phyloP scores from a whole-genome alignment of 495 filamentous ascomycete species.

The Jackrogersella multiformis region DNA sequence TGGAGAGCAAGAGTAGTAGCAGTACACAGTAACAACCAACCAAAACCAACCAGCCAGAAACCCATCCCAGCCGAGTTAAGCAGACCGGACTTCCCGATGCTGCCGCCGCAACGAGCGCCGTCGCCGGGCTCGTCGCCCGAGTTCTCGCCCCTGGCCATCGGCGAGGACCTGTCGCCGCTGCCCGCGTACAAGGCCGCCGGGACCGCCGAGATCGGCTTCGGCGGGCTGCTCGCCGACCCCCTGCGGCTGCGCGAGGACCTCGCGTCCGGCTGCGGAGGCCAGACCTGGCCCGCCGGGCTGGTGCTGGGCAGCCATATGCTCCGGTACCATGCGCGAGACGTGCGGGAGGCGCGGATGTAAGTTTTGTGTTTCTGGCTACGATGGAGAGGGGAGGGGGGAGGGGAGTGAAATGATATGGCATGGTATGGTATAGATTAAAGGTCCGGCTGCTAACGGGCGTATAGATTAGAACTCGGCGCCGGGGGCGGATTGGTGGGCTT shows the following conservation, averaged over 20 bases:
- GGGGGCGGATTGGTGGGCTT: constrained; percentile 89
- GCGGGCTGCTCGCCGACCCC: constrained; percentile 72
- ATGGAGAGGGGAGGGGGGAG: no score
- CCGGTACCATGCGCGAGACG: constrained; percentile 65
- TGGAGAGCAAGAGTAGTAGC: no score
- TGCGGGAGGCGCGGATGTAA: constrained; percentile 77
- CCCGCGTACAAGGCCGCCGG: constrained; percentile 70
- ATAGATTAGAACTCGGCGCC: constrained; percentile 89
- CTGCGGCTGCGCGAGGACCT: constrained; percentile 85
- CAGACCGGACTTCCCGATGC: no score
- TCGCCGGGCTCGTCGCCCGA: constrained; percentile 50
- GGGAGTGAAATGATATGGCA: no score
- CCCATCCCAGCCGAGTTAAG: no score
- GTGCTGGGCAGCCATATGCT: constrained; percentile 86
- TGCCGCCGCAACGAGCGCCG: constrained; percentile 23
- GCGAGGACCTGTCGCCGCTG: constrained; percentile 72
- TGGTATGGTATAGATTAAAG: constrained; percentile 1
- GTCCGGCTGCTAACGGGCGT: constrained; percentile 11
- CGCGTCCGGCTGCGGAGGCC: constrained; percentile 86
- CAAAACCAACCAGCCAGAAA: no score
- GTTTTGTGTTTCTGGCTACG: constrained; percentile 49
- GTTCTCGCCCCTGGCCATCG: constrained; percentile 63
- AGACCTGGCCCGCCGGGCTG: constrained; percentile 94
- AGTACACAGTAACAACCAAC: no score
- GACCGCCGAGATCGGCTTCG: constrained; percentile 72